These are phyloP conservation scores for Macrolepiota dolichaula DNA, from an alignment of 768 basidiomycete genomes.

Conservation along the genomic window DNA sequence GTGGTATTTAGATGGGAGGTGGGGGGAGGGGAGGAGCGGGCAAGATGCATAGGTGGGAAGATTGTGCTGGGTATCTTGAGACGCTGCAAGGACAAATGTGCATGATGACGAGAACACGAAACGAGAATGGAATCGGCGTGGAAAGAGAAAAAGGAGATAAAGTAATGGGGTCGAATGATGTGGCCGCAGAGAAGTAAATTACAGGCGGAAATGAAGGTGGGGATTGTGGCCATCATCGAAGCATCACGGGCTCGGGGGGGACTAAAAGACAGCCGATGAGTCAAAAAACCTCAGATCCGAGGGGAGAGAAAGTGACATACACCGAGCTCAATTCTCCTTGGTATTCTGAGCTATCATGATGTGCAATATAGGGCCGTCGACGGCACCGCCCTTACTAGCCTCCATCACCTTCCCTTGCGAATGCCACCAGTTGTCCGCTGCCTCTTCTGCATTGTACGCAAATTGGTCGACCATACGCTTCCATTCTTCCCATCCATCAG, in stretches of 20 bases:
- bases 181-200: not conserved
- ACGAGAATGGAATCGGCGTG: not conserved
- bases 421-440: conserved; percentile 61
- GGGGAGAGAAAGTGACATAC: not conserved
- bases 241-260: not conserved
- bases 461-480: conserved; percentile 44
- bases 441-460: conserved; percentile 54
- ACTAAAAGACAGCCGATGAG: too few relatives aligned
- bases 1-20: not conserved
- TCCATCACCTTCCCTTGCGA: conserved; percentile 47
- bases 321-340: not conserved
- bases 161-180: not conserved
- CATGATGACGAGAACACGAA: not conserved
- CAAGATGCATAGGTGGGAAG: not conserved
- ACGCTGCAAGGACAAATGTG: not conserved
- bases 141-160: not conserved
- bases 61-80: not conserved
- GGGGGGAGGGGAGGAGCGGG: not conserved
- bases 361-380: not conserved
- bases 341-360: not conserved
- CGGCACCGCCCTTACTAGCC: not conserved
- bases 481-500: conserved; percentile 35
- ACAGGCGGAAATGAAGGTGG: not conserved
- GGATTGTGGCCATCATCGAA: not conserved
- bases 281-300: too few relatives aligned